Evolutionary conservation across 202 grass and related monocot genomes (phyloP), one percentile per base, ranked within the genome.

Genomic region (Eragrostis tef): DNA sequence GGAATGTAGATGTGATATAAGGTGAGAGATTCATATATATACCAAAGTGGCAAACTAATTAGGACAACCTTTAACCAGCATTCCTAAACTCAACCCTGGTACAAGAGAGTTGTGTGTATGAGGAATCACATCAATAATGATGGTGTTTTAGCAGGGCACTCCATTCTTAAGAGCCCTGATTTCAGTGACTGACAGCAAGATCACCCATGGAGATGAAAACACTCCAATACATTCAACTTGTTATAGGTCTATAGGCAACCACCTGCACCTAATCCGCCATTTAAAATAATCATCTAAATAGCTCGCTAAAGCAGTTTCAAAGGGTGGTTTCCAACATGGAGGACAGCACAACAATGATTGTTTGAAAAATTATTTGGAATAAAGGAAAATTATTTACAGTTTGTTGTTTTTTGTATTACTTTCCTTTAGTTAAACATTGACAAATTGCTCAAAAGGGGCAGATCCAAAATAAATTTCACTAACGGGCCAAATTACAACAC

Each of bases 401-500:
- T 46, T 11, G 11, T 46, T 46, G 11, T n/a, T 11, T 46, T 20
- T 6, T 54, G 17, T 54, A n/a, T 20, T 54, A 5, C 7, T 8
- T 54, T 6, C 17, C 19, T n/a, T n/a, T n/a, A 31, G 29, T 31
- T 31, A 31, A 31, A 39, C 2, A 39, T 39, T 39, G 34, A 39
- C 34, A 39, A 39, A 2, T 39, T 39, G 34, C 34, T 39, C 34
- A 5, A 39, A 39, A 39, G 34, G 34, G 34, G 6, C 34, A 39
- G 34, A 39, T 39, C 4, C 34, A 39, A 7, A 52, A 62, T 4
- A 44, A 54, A 80, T 84, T 59, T 66, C 43, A 79, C 16, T 15
- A 34, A 8, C 14, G 15, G 21, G 11, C 48, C 13, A 73, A 71
- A 78, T 39, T 83, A 51, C 67, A 71, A 71, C 6, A 84, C 46